Evolutionary conservation across 805 yeast species (phyloP).

Genomic region (Metschnikowia cerradonensis): DNA sequence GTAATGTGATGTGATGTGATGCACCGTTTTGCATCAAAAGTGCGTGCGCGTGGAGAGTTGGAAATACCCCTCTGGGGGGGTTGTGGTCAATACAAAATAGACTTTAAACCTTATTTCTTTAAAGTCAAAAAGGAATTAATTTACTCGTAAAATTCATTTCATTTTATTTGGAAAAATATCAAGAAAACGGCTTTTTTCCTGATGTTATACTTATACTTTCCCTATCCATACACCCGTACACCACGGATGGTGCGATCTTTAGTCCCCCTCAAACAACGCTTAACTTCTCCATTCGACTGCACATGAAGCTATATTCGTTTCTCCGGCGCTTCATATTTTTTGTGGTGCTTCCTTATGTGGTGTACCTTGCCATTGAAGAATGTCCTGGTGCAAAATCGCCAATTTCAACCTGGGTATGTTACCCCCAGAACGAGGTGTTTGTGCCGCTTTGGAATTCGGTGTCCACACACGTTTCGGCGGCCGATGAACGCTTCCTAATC

Average conservation of each 20-base stretch:
- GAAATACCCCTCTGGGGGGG: not conserved
- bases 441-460: constrained; percentile 1
- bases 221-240: not conserved
- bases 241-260: not conserved
- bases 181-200: too few relatives aligned
- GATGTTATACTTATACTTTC: too few relatives aligned
- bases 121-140: too few relatives aligned
- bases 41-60: not conserved
- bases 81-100: too few relatives aligned
- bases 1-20: not conserved
- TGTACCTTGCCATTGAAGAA: constrained; percentile 9
- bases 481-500: constrained; percentile 4
- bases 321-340: constrained; percentile 1
- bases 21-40: not conserved
- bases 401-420: not conserved
- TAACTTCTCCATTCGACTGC: not conserved
- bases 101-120: too few relatives aligned
- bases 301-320: not conserved
- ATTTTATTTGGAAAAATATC: too few relatives aligned
- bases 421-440: not conserved
- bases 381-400: constrained; percentile 7
- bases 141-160: too few relatives aligned
- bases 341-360: constrained; percentile 7
- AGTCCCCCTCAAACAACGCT: not conserved
- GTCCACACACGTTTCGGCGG: not conserved